Evolutionary conservation across 441 rosid species (phyloP), one percentile per base, ranked within the genome.

Genomic region (Biscutella laevigata): DNA sequence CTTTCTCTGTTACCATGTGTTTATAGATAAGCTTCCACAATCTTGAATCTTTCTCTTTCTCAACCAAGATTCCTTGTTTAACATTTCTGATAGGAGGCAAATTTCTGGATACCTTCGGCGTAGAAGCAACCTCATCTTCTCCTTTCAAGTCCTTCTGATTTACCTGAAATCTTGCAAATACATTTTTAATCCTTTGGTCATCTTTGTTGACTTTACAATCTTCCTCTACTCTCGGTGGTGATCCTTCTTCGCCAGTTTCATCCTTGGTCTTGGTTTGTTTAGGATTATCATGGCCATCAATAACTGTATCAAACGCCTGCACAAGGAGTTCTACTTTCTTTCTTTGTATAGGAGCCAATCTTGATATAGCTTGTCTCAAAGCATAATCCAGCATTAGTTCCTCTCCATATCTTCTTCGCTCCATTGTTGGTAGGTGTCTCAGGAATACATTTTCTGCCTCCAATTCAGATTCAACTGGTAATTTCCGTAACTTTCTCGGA

Each of bases 301-400:
- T 72, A 32, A 92, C 84, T 4, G 89, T 69, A 77, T 88, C 95
- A 46, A 88, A 92, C 35, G 99, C 97, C 55, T 92, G 90, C 3
- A 88, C 83, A 5, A 92, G 95, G 44, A 84, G 71, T 57, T 62
- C 71, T 6, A 92, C 99, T 62, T 83, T 89, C 61, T 79, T 79
- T 71, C 79, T 79, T 57, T 84, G 70, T 25, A 78, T 78, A 41
- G 95, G 95, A 58, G 83, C 85, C 44, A 88, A 74, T 66, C 80
- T 78, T 26, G 89, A 72, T 58, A 92, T 83, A 41, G 79, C 95
- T 54, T 71, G 79, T 69, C 72, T 89, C 59, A 92, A 71, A 55
- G 99, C 83, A 66, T 73, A 68, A 66, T 92, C 99, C 7, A 92
- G 82, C 95, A 86, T 86, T 84, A 85, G 74, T 67, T 88, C 92